Evolutionary conservation across 805 yeast genomes (phyloP).

Genomic region (Saccharomyces kudriavzevii): DNA sequence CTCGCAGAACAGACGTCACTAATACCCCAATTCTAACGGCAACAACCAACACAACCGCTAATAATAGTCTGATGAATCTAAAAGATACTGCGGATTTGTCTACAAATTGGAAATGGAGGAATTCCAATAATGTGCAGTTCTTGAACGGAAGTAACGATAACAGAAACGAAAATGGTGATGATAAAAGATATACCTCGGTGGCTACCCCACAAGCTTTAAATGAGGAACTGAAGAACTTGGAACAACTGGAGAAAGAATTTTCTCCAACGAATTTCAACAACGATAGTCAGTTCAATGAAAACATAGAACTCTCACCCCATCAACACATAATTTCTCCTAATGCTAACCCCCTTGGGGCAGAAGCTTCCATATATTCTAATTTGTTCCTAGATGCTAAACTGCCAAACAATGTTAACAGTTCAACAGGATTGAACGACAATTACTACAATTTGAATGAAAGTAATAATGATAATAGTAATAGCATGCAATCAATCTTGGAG

Average conservation of each 20-base stretch:
- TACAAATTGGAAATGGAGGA: background rate
- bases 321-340: background rate
- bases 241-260: constrained; percentile 3
- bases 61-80: background rate
- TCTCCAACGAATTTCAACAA: background rate
- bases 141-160: background rate
- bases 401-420: background rate
- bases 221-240: constrained; percentile 23
- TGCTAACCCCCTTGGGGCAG: background rate
- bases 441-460: background rate
- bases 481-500: background rate
- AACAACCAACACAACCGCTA: background rate
- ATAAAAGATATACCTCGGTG: background rate
- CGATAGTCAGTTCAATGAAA: constrained; percentile 3
- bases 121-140: background rate
- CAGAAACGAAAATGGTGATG: background rate
- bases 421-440: background rate
- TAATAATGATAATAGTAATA: background rate
- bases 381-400: background rate
- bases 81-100: background rate
- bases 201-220: constrained; percentile 21
- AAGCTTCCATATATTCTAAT: background rate
- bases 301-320: constrained; percentile 5
- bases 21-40: constrained; percentile 2
- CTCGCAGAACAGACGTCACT: constrained; percentile 1